Evolutionary conservation across 768 basidiomycete genomes (phyloP).

Genomic region (Boletus sensibilis): DNA sequence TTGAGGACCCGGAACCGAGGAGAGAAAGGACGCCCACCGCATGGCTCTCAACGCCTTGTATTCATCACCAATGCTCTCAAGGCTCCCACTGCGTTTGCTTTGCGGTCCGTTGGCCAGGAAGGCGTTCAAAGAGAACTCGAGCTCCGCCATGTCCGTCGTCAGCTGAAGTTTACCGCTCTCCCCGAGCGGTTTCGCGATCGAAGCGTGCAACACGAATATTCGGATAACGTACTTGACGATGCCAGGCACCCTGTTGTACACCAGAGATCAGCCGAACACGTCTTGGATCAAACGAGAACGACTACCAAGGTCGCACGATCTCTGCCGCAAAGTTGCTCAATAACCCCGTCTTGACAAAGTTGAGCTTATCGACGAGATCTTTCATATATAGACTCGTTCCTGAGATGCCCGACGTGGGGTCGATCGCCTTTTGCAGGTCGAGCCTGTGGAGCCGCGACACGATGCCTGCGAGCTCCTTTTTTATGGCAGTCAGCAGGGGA

Average conservation of each 20-base stretch:
- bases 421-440: conserved; percentile 72
- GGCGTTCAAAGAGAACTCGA: conserved; percentile 88
- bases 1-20: too few relatives aligned
- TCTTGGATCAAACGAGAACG: not conserved
- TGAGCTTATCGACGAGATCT: conserved; percentile 72
- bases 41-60: conserved; percentile 84
- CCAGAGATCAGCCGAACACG: conserved; percentile 1
- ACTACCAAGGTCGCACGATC: conserved; percentile 70
- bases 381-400: conserved; percentile 82
- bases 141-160: conserved; percentile 93
- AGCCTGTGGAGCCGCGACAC: conserved; percentile 82
- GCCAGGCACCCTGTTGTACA: conserved; percentile 48
- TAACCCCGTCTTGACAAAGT: conserved; percentile 79
- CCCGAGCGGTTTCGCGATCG: conserved; percentile 85
- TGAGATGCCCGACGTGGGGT: conserved; percentile 54
- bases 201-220: conserved; percentile 91
- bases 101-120: conserved; percentile 63
- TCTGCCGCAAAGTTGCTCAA: conserved; percentile 75
- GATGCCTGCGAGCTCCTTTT: conserved; percentile 77
- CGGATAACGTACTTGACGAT: conserved; percentile 80
- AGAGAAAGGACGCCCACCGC: conserved; percentile 51
- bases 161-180: conserved; percentile 94
- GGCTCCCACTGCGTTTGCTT: conserved; percentile 58
- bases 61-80: conserved; percentile 82
- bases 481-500: conserved; percentile 64